Evolutionary conservation across 2,329 filamentous ascomycete species (phyloP), one percentile per base, ranked within the genome.

Genomic region (Apiospora hydei): DNA sequence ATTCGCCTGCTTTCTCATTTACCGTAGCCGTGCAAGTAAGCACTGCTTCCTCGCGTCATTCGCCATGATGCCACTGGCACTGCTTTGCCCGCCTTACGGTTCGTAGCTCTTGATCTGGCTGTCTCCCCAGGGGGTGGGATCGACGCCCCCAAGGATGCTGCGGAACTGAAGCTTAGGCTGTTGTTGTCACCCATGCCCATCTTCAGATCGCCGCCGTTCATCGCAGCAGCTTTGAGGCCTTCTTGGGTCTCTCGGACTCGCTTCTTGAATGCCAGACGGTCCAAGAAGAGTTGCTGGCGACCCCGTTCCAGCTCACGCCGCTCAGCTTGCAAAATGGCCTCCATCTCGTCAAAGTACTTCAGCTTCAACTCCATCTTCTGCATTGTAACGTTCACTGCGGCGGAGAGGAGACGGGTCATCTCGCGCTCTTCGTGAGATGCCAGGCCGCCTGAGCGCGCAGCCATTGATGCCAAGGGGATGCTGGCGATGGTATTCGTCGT

Each of bases 351-450:
- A 83, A 99, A 99, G 81, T 98, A 97, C 79, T 94, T 92, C 73
- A 99, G 88, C 84, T 99, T 99, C 77, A 98, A 86, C 83, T 98
- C 95, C 74, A 98, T 91, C 84, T 99, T 99, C 80, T 98, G 93
- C 46, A 98, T 87, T n/a, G 94, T 96, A 16, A 97, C 88, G 80
- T 99, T 99, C 70, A 98, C 94, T 0, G 95, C 94, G 7, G 95
- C 93, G 2, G 95, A 96, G 13, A 99, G 94, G 67, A 98, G 90
- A 21, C 95, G 93, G 26, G 95, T 97, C 90, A 98, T 96, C 83
- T 98, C 95, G 72, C 97, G 93, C 83, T 99, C 96, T 82, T 98
- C 96, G 77, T 98, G 95, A 3, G 96, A 98, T 41, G 96, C 95
- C 46, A 99, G 90, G 4, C 93, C 96, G 10, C 93, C 93, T 1